These are phyloP conservation scores for Letharia lupina DNA, from an alignment of 495 filamentous ascomycete species.

Conservation along the genomic window DNA sequence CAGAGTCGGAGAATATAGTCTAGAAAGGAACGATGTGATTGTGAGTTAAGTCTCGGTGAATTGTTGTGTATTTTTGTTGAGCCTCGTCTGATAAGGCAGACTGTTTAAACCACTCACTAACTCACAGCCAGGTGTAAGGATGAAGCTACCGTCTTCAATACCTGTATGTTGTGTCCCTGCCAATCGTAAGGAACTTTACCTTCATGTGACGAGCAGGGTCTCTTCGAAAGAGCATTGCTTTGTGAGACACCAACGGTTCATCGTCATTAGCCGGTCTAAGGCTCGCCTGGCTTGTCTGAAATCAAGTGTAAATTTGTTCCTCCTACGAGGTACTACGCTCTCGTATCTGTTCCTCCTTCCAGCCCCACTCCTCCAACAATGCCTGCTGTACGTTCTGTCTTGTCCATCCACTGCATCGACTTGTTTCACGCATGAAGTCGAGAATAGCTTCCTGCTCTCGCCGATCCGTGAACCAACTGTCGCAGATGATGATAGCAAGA, in stretches of 20 bases:
- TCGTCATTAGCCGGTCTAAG: too few relatives aligned
- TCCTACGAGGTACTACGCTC: neutral
- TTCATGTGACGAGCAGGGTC: too few relatives aligned
- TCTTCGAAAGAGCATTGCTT: too few relatives aligned
- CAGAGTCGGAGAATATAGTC: neutral
- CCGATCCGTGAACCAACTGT: conserved; percentile 1
- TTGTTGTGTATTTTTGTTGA: neutral
- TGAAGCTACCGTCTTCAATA: too few relatives aligned
- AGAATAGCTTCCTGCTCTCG: conserved; percentile 6
- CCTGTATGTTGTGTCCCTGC: too few relatives aligned
- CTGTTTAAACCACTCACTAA: too few relatives aligned
- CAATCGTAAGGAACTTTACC: too few relatives aligned
- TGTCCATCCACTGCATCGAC: conserved; percentile 11
- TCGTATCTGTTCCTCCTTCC: neutral
- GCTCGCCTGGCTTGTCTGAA: neutral
- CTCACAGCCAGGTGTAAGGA: neutral
- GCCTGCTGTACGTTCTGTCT: neutral
- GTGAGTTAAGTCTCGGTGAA: neutral
- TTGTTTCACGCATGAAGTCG: neutral
- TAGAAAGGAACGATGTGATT: too few relatives aligned
- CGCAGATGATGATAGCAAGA: conserved; percentile 13
- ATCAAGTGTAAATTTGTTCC: neutral
- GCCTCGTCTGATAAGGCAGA: neutral
- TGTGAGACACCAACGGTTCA: too few relatives aligned
- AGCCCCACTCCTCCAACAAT: conserved; percentile 10